Percentiles rank a stretch among this genome's conserved stretches.
Evolutionary conservation across 1,284 basidiomycete genomes (phyloP).

Genomic region (Fomitopsis schrenkii): DNA sequence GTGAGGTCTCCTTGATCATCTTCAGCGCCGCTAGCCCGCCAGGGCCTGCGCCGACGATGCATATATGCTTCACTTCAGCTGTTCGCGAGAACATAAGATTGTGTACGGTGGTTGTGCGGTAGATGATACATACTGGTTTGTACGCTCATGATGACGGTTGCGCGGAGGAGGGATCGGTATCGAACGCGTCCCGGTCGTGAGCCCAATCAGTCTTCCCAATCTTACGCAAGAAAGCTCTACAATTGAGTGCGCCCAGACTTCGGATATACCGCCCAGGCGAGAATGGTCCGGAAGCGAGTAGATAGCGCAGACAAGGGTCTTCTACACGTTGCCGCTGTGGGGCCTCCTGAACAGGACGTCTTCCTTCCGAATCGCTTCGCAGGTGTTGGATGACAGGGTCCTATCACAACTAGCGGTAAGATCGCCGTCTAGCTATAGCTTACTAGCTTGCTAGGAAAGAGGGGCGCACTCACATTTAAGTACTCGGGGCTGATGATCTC

Average conservation of each 20-base stretch:
- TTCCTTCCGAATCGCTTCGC: no score
- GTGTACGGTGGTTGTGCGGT: background rate
- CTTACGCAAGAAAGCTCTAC: background rate
- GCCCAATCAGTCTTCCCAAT: background rate
- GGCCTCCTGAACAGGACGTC: background rate
- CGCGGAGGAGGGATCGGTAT: background rate
- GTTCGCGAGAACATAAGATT: background rate
- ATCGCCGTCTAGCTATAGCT: background rate
- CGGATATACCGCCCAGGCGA: background rate
- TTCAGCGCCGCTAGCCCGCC: slow-evolving; percentile 66
- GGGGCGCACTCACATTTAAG: background rate
- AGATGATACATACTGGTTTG: background rate
- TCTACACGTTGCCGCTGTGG: background rate
- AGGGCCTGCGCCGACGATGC: slow-evolving; percentile 67
- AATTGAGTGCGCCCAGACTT: background rate
- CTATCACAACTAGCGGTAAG: background rate
- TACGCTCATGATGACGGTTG: background rate
- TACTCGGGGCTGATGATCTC: no score
- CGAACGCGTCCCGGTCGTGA: background rate
- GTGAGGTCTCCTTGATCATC: slow-evolving; percentile 50
- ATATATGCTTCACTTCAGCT: slow-evolving; percentile 33
- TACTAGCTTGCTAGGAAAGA: background rate
- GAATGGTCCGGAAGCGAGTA: background rate
- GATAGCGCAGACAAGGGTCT: background rate
- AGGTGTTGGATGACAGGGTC: background rate